A percentile compares a stretch with the other conserved stretches of the same genome.
Evolutionary conservation across 2,329 filamentous ascomycete genomes (phyloP).

Genomic region (Trichoderma polysporum): DNA sequence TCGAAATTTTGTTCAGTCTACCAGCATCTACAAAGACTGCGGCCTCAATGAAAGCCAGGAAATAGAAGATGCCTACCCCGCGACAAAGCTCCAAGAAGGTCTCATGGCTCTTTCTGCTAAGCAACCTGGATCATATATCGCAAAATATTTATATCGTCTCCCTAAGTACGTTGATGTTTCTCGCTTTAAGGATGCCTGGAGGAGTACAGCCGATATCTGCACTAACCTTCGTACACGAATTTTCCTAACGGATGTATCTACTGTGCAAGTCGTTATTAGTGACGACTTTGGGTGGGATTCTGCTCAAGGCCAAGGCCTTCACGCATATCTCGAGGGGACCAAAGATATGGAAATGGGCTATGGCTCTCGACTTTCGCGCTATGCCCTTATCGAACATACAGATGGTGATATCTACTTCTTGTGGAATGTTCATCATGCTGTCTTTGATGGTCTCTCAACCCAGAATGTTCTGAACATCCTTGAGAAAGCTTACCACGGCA

Average conservation of each 20-base stretch:
- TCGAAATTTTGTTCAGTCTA: neutral
- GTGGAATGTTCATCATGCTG: conserved; percentile 21
- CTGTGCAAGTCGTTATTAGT: conserved; percentile 21
- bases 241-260: neutral
- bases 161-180: conserved; percentile 25
- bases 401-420: conserved; percentile 3
- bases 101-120: conserved; percentile 33
- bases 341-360: neutral
- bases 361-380: neutral
- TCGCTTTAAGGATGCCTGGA: conserved; percentile 25
- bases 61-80: conserved; percentile 26
- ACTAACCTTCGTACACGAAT: conserved; percentile 26
- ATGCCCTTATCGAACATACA: neutral
- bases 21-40: neutral
- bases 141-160: conserved; percentile 29
- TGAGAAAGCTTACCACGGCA: neutral
- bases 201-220: conserved; percentile 19
- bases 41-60: neutral
- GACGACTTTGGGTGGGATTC: conserved; percentile 14
- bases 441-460: conserved; percentile 26
- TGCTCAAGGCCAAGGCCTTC: neutral
- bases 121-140: conserved; percentile 36
- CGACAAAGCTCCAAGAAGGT: conserved; percentile 26
- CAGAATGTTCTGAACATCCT: neutral
- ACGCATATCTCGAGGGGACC: neutral